phyloP scores from a whole-genome alignment of 2,329 filamentous ascomycete genomes.

The Pseudogymnoascus sp. region DNA sequence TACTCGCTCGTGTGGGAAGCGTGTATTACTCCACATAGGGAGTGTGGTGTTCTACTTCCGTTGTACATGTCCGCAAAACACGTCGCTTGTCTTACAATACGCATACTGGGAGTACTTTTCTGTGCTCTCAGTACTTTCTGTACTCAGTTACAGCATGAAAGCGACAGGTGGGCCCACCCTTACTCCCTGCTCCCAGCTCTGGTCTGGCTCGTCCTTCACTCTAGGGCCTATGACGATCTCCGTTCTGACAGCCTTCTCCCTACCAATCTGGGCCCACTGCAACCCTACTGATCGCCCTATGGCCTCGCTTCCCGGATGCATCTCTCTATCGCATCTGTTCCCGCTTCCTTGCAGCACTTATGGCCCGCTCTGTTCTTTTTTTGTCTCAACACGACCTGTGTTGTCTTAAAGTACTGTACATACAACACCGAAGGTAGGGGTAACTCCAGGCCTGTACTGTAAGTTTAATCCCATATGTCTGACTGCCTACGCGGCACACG shows the following conservation, averaged over 20 bases:
- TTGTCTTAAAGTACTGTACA: neutral
- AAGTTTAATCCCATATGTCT: neutral
- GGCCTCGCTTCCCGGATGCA: slow-evolving; percentile 2
- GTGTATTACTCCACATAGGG: neutral
- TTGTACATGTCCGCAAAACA: neutral
- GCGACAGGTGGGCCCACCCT: neutral
- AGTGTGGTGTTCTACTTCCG: neutral
- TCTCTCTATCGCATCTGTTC: slow-evolving; percentile 1
- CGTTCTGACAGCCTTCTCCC: neutral
- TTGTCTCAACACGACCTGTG: neutral
- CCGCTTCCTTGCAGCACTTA: neutral
- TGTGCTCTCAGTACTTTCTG: neutral
- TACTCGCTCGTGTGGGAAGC: neutral
- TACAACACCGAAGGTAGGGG: neutral
- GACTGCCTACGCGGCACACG: neutral
- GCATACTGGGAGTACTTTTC: neutral
- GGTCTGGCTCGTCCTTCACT: neutral
- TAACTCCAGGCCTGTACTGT: neutral
- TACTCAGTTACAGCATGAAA: neutral
- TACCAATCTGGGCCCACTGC: neutral
- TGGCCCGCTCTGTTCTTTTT: neutral
- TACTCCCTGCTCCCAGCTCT: neutral
- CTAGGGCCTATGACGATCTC: neutral
- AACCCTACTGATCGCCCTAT: slow-evolving; percentile 1
- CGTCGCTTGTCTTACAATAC: neutral